These are phyloP conservation scores for Histomonas meleagridis DNA, from an alignment of 208 protist species.

Conservation along the genomic window DNA sequence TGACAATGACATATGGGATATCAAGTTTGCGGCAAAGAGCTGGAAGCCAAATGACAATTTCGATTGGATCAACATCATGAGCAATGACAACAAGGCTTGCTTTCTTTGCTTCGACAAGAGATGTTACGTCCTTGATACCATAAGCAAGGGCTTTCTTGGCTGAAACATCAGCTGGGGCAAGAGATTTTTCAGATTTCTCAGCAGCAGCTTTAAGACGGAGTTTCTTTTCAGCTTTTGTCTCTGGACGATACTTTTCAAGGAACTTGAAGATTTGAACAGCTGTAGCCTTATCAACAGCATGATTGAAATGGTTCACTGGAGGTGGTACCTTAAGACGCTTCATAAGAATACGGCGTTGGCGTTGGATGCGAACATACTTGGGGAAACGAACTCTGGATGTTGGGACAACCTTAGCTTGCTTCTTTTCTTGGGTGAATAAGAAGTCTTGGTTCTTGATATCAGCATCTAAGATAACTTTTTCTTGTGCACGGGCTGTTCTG, in stretches of 20 bases:
- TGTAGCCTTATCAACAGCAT: conserved; percentile 58
- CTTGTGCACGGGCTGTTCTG: neutral
- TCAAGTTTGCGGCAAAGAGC: conserved; percentile 92
- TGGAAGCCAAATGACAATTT: conserved; percentile 95
- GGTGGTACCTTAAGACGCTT: conserved; percentile 88
- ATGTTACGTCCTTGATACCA: conserved; percentile 92
- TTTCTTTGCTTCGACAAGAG: conserved; percentile 89
- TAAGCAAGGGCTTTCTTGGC: conserved; percentile 76
- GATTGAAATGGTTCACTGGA: conserved; percentile 74
- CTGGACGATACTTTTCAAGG: conserved; percentile 71
- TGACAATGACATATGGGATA: conserved; percentile 97
- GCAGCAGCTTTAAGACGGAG: conserved; percentile 73
- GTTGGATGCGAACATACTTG: conserved; percentile 90
- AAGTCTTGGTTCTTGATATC: neutral
- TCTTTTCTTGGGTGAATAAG: neutral
- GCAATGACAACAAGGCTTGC: conserved; percentile 96
- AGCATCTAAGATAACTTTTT: neutral
- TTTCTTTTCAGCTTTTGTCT: conserved; percentile 69
- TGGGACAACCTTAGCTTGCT: neutral
- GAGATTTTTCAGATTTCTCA: conserved; percentile 48
- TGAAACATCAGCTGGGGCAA: conserved; percentile 60
- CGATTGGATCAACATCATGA: conserved; percentile 97
- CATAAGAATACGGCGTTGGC: conserved; percentile 85
- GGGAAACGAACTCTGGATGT: conserved; percentile 63
- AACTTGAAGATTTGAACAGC: conserved; percentile 64